Percentiles rank a stretch among this genome's conserved stretches.
These are phyloP conservation scores for Condylostoma magnum DNA, from an alignment of 169 alveolate species.

Conservation along the genomic window DNA sequence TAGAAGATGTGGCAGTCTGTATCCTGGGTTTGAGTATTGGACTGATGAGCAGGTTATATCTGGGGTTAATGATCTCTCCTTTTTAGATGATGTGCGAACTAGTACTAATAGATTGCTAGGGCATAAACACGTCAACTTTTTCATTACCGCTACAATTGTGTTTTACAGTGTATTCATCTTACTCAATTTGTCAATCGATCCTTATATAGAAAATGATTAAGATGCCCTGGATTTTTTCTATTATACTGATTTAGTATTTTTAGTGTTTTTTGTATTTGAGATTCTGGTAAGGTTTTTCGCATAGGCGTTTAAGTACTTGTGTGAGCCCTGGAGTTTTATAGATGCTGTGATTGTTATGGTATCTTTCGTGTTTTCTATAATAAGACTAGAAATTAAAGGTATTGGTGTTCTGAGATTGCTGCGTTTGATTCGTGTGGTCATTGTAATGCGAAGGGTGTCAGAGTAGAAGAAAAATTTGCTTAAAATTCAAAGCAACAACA, in stretches of 20 bases:
- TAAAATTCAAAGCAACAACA: constrained; percentile 39
- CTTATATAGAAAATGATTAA: background rate
- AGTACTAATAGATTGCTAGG: constrained; percentile 19
- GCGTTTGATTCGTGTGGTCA: constrained; percentile 58
- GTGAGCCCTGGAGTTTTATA: constrained; percentile 41
- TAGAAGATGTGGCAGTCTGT: constrained; percentile 50
- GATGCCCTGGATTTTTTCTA: constrained; percentile 31
- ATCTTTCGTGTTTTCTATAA: constrained; percentile 41
- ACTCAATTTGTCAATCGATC: constrained; percentile 4
- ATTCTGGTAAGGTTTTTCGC: constrained; percentile 50
- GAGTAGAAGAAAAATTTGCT: constrained; percentile 53
- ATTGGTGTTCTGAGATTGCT: constrained; percentile 64
- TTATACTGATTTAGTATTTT: constrained; percentile 43
- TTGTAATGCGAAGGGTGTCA: constrained; percentile 56
- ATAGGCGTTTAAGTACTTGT: constrained; percentile 41
- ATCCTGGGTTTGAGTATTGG: constrained; percentile 40
- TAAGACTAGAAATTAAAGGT: constrained; percentile 38
- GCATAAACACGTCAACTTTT: constrained; percentile 8
- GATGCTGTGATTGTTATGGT: constrained; percentile 54
- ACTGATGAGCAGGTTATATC: constrained; percentile 46
- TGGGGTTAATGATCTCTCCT: constrained; percentile 38
- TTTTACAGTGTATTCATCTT: constrained; percentile 31
- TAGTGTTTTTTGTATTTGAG: constrained; percentile 50
- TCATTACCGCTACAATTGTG: constrained; percentile 1
- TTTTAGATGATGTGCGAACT: constrained; percentile 27